These are phyloP conservation scores for Aspergillus pseudonomiae DNA, from an alignment of 2,329 filamentous ascomycete genomes.

Conservation along the genomic window DNA sequence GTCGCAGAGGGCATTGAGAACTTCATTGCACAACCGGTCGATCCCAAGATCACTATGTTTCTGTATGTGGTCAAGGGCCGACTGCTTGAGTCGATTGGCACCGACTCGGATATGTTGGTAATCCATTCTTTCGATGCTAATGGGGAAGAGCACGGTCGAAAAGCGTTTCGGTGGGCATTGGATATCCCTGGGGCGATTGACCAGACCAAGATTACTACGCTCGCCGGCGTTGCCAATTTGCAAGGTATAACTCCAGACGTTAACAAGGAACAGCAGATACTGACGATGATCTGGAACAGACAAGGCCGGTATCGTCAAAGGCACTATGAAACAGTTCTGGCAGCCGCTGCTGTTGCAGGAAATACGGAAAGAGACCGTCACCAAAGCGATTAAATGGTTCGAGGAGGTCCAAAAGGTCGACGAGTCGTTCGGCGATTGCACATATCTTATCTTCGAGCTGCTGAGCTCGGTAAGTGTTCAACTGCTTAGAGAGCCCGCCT, in stretches of 20 bases:
- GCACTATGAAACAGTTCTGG: background rate
- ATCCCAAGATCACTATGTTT: constrained; percentile 17
- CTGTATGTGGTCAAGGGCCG: constrained; percentile 16
- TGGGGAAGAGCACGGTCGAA: background rate
- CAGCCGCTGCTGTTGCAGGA: background rate
- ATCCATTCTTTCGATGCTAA: background rate
- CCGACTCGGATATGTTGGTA: background rate
- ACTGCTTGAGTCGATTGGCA: constrained; percentile 10
- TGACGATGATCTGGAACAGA: background rate
- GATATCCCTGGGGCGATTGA: background rate
- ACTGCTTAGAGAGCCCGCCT: too few relatives aligned
- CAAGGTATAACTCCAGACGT: background rate
- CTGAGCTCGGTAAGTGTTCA: background rate
- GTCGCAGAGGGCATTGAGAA: constrained; percentile 10
- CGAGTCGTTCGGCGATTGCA: background rate
- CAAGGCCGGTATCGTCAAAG: background rate
- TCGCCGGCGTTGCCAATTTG: background rate
- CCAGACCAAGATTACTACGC: background rate
- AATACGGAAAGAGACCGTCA: background rate
- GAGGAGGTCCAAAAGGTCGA: background rate
- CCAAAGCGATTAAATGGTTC: background rate
- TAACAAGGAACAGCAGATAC: background rate
- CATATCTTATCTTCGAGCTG: background rate
- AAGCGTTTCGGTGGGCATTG: background rate
- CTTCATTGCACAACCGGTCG: constrained; percentile 2